A percentile compares a stretch with the other conserved stretches of the same genome.
phyloP scores from a whole-genome alignment of 2,329 filamentous ascomycete species.

The Chrysoporthe deuterocubensis region DNA sequence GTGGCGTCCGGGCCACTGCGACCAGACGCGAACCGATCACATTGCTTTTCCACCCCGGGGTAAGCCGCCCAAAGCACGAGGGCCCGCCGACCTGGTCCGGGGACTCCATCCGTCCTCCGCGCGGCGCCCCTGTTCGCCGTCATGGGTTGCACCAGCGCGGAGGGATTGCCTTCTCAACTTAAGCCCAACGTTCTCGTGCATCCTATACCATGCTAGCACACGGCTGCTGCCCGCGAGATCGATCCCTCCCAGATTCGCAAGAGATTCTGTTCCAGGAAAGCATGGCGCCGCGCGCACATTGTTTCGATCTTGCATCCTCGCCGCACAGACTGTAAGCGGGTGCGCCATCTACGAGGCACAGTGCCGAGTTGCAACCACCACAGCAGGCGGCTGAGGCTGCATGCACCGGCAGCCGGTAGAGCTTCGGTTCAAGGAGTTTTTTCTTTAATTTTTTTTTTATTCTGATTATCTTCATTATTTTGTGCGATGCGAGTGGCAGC shows the following conservation, averaged over 20 bases:
- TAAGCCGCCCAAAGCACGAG: background rate
- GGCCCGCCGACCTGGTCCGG: conserved; percentile 20
- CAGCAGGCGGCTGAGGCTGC: background rate
- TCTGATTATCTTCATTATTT: no score
- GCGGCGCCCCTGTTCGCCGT: conserved; percentile 12
- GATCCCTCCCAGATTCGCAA: conserved; percentile 14
- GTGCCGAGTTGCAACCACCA: conserved; percentile 10
- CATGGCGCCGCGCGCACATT: conserved; percentile 7
- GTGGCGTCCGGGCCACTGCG: conserved; percentile 17
- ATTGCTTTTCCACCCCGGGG: conserved; percentile 6
- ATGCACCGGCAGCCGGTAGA: background rate
- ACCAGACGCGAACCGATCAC: conserved; percentile 16
- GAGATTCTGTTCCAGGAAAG: conserved; percentile 16
- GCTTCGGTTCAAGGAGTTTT: background rate
- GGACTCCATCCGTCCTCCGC: conserved; percentile 13
- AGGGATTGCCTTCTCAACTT: background rate
- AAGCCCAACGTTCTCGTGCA: background rate
- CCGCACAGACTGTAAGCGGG: conserved; percentile 16
- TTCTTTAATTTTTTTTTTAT: no score
- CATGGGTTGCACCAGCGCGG: conserved; percentile 3
- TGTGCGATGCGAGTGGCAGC: background rate
- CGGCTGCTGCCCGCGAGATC: conserved; percentile 9
- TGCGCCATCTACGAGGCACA: conserved; percentile 18
- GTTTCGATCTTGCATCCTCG: conserved; percentile 22
- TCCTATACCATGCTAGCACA: conserved; percentile 1